Percentiles rank a stretch among this genome's conserved stretches.
phyloP scores from a whole-genome alignment of 345 rosid species.

The Sonneratia caseolaris region DNA sequence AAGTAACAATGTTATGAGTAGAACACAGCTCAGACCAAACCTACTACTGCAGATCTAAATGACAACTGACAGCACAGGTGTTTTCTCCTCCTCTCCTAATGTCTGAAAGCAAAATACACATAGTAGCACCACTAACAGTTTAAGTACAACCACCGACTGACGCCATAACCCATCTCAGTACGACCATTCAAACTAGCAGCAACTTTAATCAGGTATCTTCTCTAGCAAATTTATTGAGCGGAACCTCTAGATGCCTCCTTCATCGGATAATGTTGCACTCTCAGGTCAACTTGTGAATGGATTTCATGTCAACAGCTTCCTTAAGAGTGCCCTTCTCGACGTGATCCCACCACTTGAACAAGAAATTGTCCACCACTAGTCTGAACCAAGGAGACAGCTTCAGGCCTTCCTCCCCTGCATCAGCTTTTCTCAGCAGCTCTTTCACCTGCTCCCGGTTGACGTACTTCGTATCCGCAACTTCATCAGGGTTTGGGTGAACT shows the following conservation, averaged over 20 bases:
- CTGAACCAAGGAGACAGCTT: conserved; percentile 95
- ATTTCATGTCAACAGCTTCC: conserved; percentile 62
- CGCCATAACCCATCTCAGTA: not conserved
- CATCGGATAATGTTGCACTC: not conserved
- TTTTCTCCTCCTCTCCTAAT: not conserved
- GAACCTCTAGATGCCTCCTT: not conserved
- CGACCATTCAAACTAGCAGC: not conserved
- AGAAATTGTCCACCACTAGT: conserved; percentile 80
- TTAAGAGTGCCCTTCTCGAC: conserved; percentile 62
- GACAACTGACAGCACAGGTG: not conserved
- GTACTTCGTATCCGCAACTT: conserved; percentile 68
- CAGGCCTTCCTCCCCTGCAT: conserved; percentile 75
- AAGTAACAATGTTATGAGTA: not conserved
- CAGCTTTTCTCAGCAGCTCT: conserved; percentile 81
- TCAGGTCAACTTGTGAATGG: conserved; percentile 61
- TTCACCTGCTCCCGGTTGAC: conserved; percentile 69
- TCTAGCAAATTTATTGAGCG: not conserved
- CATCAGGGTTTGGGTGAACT: conserved; percentile 70
- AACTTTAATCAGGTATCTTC: not conserved
- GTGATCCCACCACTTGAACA: conserved; percentile 95
- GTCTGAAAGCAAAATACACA: not conserved
- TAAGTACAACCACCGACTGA: not conserved
- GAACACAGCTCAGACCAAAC: not conserved
- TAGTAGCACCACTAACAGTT: not conserved
- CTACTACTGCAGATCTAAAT: not conserved